Conservation (phyloP, 1,284 basidiomycete species). For the Agaricales sp. region DNA sequence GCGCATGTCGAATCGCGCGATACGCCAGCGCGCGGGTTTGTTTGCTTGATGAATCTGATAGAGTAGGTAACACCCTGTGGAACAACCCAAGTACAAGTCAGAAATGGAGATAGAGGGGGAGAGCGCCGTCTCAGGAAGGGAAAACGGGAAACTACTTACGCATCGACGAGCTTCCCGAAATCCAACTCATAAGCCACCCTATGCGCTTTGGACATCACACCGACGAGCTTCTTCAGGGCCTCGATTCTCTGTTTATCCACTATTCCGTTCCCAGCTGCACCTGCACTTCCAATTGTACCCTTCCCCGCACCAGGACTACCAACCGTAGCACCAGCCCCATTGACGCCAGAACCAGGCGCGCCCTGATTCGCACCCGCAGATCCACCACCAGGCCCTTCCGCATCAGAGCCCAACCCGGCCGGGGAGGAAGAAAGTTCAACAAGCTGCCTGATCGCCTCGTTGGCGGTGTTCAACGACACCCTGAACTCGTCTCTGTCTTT, state of each 20-base stretch:
- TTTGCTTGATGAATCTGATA: slow-evolving; percentile 21
- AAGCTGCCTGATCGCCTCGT: neutral
- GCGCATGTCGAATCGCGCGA: slow-evolving; percentile 72
- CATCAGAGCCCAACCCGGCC: no score
- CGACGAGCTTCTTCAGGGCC: neutral
- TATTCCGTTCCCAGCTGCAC: no score
- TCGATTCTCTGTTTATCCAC: neutral
- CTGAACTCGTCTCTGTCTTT: neutral
- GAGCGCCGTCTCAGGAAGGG: neutral
- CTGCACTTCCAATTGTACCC: no score
- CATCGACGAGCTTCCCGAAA: neutral
- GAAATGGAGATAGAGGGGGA: neutral
- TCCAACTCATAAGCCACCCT: neutral
- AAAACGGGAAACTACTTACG: neutral
- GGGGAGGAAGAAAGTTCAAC: no score
- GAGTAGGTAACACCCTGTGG: neutral
- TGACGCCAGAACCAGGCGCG: no score
- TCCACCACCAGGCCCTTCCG: no score
- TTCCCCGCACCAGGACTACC: neutral
- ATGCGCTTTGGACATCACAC: neutral
- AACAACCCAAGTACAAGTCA: neutral
- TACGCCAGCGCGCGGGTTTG: slow-evolving; percentile 80
- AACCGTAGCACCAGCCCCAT: no score
- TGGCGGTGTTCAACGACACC: neutral
- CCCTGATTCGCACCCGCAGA: no score